Base-by-base conservation (phyloP, 768 basidiomycete species). In the Pholiota microspora region DNA sequence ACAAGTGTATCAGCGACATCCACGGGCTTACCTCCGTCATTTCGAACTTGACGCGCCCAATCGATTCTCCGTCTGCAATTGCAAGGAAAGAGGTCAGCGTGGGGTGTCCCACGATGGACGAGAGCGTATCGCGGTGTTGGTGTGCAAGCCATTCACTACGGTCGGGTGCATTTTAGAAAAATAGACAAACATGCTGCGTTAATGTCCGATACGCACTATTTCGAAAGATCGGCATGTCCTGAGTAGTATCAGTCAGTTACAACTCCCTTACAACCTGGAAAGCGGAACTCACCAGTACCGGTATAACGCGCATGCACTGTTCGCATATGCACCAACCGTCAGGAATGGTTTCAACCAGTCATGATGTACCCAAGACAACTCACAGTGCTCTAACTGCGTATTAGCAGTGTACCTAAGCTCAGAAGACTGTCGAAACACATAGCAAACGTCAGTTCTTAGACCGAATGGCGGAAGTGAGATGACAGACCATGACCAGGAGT, bases 151-250 rank as follows among this genome's bases (percentile, higher is more conserved):
- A 98, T 67, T 98, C 96, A 72, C 96, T 98, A 65, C 2, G 54
- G 15, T 36, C 29, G n/a, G 32, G 18, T 51, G 15, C 36, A 40
- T 15, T 36, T 46, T 27, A 47, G 53, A 28, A 31, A 32, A 31
- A n/a, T n/a, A n/a, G n/a, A n/a, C n/a, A n/a, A 25, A n/a, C 27
- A 46, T 21, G 45, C 24, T 29, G 18, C n/a, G 34, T 16, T 18
- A 18, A 13, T 28, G 54, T 59, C 45, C 46, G 52, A 48, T 46
- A 75, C 92, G 58, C 64, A 97, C 96, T 88, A 94, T 77, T 98
- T 98, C 5, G 93, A 92, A 68, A 95, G 74, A 70, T 99, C 96
- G 31, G 95, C 94, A 72, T 99, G 95, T 25, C 96, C 94, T 94
- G 54, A 25, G 54, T 54, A 54, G 40, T 44, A 49, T 51, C 29